phyloP scores from a whole-genome alignment of 768 basidiomycete species.

The Lepiota venenata region DNA sequence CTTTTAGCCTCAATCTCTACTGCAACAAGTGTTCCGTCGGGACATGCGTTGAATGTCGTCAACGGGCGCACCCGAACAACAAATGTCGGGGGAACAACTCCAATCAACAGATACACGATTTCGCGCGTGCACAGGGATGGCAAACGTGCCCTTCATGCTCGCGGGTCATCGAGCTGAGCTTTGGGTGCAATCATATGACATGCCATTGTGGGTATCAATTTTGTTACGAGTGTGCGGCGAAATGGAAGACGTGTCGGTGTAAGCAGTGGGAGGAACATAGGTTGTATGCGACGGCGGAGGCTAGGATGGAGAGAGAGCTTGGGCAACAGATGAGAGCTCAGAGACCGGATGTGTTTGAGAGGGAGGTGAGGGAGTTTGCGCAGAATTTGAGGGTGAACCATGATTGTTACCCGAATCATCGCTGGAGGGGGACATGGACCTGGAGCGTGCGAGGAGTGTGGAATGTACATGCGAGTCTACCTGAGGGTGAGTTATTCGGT shows the following conservation, averaged over 20 bases:
- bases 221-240: constrained; percentile 60
- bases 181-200: constrained; percentile 66
- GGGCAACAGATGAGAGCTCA: constrained; percentile 18
- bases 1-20: not conserved
- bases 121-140: constrained; percentile 47
- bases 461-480: constrained; percentile 34
- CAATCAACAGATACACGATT: constrained; percentile 36
- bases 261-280: constrained; percentile 60
- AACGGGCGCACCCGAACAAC: constrained; percentile 10
- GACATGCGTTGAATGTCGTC: constrained; percentile 15
- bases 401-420: constrained; percentile 38
- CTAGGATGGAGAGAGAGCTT: constrained; percentile 40
- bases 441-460: constrained; percentile 45
- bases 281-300: constrained; percentile 37
- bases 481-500: constrained; percentile 41
- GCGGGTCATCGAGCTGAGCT: constrained; percentile 49
- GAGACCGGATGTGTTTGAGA: constrained; percentile 26
- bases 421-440: constrained; percentile 47
- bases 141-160: constrained; percentile 62
- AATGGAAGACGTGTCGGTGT: constrained; percentile 63
- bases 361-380: constrained; percentile 28
- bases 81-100: constrained; percentile 28
- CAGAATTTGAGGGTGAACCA: constrained; percentile 47
- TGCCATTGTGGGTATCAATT: constrained; percentile 57
- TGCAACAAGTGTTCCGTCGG: constrained; percentile 10